Evolutionary conservation across 2,329 filamentous ascomycete genomes (phyloP), one percentile per base, ranked within the genome.

Genomic region (Hymenoscyphus fructigenus): DNA sequence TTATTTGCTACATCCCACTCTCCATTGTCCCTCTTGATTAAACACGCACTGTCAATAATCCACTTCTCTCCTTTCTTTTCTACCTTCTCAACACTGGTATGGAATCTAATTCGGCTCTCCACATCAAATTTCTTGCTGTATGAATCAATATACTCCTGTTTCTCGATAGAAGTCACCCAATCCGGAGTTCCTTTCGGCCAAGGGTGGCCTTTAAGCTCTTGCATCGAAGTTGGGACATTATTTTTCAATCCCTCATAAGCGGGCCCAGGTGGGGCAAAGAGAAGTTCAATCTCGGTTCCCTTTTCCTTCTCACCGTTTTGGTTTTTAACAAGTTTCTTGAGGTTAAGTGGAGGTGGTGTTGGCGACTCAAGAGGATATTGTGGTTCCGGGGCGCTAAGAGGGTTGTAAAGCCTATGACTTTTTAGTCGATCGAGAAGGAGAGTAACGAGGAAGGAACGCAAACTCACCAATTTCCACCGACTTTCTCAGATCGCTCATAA

Each of bases 391-490:
- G 20, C 71, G 71, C 59, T 73, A 71, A 23, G 26, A 58, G 9
- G 70, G 67, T 56, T 73, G 71, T 4, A 66, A 57, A 5, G 72
- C 67, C 23, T 61, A 64, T 12, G 2, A 17, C 6, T 34, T 56
- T 10, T 47, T 60, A 70, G 61, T 38, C 70, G 68, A 66, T 71
- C 70, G 17, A 69, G 78, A 10, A 63, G 36, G 10, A 57, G 28
- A 1, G 15, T 4, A 15, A 5, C 15, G 12, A 20, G 7, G 1
- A n/a, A 9, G 4, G 20, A 36, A 10, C 23, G 5, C 15, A 56
- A n/a, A 61, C 63, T 36, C 26, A 71, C 85, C 85, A 87, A 32
- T 85, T 79, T 15, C 85, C 85, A 1, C 85, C 85, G n/a, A 80
- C 78, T 17, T 76, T 79, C 61, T 76, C 76, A 4, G 79, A 81